These are phyloP conservation scores for Aspergillus melleus DNA, from an alignment of 2,329 filamentous ascomycete species.

Conservation along the genomic window DNA sequence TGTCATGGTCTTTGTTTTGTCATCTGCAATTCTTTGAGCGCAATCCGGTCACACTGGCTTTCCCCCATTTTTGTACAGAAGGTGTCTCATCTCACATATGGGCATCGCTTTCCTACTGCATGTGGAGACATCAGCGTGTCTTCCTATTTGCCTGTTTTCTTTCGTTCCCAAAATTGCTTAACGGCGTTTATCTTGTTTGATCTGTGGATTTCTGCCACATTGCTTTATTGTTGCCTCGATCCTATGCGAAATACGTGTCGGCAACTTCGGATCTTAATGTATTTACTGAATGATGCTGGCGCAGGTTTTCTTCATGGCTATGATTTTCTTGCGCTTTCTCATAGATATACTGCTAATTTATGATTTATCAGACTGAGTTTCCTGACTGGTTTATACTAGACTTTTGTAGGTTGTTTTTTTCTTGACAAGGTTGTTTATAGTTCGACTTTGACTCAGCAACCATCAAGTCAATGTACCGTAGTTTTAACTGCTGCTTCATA, in stretches of 20 bases:
- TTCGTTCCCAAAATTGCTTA: not conserved
- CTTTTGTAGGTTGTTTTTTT: too few species aligned
- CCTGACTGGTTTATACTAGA: too few species aligned
- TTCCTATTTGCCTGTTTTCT: not conserved
- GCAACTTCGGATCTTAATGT: slow-evolving; percentile 7
- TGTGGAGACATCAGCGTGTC: not conserved
- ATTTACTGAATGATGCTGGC: slow-evolving; percentile 13
- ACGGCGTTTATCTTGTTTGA: slow-evolving; percentile 1
- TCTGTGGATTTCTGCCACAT: not conserved
- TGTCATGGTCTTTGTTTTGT: not conserved
- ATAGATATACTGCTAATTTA: slow-evolving; percentile 7
- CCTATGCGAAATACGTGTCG: slow-evolving; percentile 14
- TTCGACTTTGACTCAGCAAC: too few species aligned
- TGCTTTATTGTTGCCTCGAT: slow-evolving; percentile 1
- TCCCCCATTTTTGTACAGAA: not conserved
- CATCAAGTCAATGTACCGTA: too few species aligned
- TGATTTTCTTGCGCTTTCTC: slow-evolving; percentile 5
- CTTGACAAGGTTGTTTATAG: too few species aligned
- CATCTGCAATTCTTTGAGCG: slow-evolving; percentile 1
- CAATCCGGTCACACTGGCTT: slow-evolving; percentile 1
- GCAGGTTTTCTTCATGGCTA: slow-evolving; percentile 2
- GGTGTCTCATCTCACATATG: not conserved
- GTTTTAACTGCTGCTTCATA: too few species aligned
- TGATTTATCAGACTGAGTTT: not conserved
- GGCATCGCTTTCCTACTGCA: not conserved